Evolutionary conservation across 331 rosid species (phyloP).

Genomic region (Quercus phellos): DNA sequence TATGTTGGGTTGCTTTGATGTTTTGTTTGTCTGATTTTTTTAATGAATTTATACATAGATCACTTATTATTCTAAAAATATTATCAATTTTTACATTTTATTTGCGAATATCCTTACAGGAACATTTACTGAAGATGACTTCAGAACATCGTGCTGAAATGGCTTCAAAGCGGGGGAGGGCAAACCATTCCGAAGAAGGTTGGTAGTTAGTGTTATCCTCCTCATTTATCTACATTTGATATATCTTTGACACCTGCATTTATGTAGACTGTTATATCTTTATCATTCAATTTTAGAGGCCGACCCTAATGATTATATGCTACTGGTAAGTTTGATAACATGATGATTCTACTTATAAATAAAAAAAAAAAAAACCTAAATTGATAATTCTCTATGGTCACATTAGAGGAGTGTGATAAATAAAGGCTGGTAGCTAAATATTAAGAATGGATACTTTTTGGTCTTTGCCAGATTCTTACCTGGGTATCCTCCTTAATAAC

Average conservation of each 20-base stretch:
- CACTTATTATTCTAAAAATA: neutral
- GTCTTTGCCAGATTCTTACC: neutral
- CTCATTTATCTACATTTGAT: neutral
- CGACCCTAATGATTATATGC: neutral
- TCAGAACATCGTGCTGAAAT: slow-evolving; percentile 74
- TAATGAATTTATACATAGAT: neutral
- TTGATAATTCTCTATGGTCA: neutral
- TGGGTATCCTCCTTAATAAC: neutral
- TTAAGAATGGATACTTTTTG: neutral
- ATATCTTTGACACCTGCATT: neutral
- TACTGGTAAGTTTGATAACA: neutral
- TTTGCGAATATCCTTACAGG: slow-evolving; percentile 37
- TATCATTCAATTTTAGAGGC: neutral
- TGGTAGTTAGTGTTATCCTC: slow-evolving; percentile 12
- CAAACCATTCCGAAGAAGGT: slow-evolving; percentile 53
- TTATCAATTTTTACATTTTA: neutral
- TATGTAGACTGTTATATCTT: neutral
- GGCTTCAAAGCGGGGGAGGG: slow-evolving; percentile 66
- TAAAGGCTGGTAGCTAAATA: neutral
- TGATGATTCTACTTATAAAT: too few relatives aligned
- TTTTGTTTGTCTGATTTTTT: neutral
- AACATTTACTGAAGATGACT: slow-evolving; percentile 84
- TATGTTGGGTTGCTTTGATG: neutral
- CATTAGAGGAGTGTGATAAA: neutral
- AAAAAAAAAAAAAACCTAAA: too few relatives aligned